Conservation (phyloP, 2,329 filamentous ascomycete species). For the Didymella exigua region DNA sequence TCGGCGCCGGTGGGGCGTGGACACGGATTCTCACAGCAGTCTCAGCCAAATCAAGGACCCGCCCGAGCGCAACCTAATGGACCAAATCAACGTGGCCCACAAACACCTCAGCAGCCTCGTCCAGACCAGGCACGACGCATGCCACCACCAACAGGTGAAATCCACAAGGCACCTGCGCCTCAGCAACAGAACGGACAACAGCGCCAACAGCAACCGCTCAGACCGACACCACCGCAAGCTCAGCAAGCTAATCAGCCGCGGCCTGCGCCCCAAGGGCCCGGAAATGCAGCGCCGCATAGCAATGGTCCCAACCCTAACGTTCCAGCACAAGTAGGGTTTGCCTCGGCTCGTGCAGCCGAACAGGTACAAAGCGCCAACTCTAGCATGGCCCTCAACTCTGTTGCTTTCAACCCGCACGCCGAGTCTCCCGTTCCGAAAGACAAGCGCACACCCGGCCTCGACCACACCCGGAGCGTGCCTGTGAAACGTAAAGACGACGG, state of each 20-base stretch:
- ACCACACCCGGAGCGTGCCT: constrained; percentile 78
- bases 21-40: constrained; percentile 31
- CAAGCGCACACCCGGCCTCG: constrained; percentile 79
- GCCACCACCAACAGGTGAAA: constrained; percentile 31
- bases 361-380: constrained; percentile 45
- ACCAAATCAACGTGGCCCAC: constrained; percentile 38
- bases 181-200: constrained; percentile 30
- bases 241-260: constrained; percentile 28
- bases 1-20: constrained; percentile 31
- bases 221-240: constrained; percentile 34
- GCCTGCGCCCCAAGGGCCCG: constrained; percentile 16
- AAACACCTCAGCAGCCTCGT: constrained; percentile 36
- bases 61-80: constrained; percentile 26
- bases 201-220: constrained; percentile 29
- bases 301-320: constrained; percentile 25
- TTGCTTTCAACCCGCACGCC: constrained; percentile 56
- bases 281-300: constrained; percentile 14
- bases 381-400: constrained; percentile 39
- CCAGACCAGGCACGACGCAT: constrained; percentile 29
- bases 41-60: constrained; percentile 33
- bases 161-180: constrained; percentile 23
- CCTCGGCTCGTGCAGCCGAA: constrained; percentile 53
- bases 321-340: constrained; percentile 51
- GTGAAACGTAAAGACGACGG: constrained; percentile 59
- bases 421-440: constrained; percentile 74